Base-by-base conservation (phyloP, 2,329 filamentous ascomycete genomes). In the Phialophora macrospora region DNA sequence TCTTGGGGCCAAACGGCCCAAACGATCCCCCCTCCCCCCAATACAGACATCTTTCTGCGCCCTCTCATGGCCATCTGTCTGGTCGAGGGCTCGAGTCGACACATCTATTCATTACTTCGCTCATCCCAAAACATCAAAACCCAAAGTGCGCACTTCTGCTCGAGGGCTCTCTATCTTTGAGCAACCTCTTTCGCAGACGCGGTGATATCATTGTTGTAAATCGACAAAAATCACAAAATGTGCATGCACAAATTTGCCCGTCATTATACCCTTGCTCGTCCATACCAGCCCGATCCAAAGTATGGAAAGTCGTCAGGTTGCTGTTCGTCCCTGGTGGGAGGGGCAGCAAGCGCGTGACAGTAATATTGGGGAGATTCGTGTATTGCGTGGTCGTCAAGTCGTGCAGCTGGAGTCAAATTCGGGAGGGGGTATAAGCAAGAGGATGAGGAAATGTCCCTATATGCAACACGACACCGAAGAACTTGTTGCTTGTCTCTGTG, bases 61-160 rank as follows among this genome's bases (percentile, higher is more conserved):
- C 48, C 24, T 28, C 20, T 51, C 48, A 22, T 24, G 17, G 12
- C 24, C 24, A 17, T 26, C 48, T 24, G n/a, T 12, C 20, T 49
- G 12, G 24, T 49, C 41, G 38, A 59, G 38, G 12, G n/a, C 26
- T 22, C 56, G n/a, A 20, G n/a, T 12, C 59, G 9, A 38, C n/a
- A 28, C 46, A 49, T 62, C 60, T 62, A 62, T 56, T 62, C 60
- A 62, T 62, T 59, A 59, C 24, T 32, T 46, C 56, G 22, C 56
- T 55, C 26, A 49, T 46, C 48, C 9, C 56, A 20, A 59, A 34
- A 60, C 38, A 32, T 30, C 24, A 66, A 71, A 71, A 68, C 49
- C 66, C 72, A 67, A 14, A 69, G 61, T 72, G 72, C 72, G 72
- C 72, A 73, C 72, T 73, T 73, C 72, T 72, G 70, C 63, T 68